These are phyloP conservation scores for Aspergillus vadensis DNA, from an alignment of 2,329 filamentous ascomycete genomes.

Conservation along the genomic window DNA sequence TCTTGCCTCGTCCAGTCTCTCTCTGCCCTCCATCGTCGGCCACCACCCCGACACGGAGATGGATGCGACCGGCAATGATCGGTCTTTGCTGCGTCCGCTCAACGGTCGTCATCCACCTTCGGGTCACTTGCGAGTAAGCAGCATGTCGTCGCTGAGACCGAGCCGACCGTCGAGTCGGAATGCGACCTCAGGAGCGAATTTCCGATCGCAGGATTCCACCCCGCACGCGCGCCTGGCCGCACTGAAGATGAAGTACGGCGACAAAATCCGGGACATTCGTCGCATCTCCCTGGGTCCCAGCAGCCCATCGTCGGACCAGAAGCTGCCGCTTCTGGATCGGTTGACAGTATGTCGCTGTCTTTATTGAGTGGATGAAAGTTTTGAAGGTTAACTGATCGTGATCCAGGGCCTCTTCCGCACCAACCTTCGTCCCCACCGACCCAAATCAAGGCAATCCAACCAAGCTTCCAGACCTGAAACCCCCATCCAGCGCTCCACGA, in stretches of 20 bases:
- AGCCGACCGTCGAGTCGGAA: neutral
- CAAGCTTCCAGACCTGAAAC: neutral
- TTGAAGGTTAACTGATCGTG: neutral
- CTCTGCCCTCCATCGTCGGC: slow-evolving; percentile 15
- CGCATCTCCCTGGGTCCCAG: neutral
- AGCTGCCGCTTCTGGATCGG: neutral
- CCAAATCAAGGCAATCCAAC: neutral
- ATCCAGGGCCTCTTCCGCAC: neutral
- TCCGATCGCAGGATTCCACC: neutral
- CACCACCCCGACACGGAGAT: neutral
- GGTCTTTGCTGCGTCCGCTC: neutral
- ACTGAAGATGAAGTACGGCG: slow-evolving; percentile 3
- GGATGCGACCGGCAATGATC: neutral
- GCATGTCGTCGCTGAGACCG: neutral
- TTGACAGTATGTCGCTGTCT: neutral
- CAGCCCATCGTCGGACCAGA: neutral
- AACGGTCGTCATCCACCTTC: neutral
- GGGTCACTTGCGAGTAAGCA: neutral
- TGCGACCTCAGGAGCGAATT: neutral
- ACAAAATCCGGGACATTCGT: slow-evolving; percentile 1
- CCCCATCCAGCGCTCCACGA: neutral
- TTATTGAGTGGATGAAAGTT: neutral
- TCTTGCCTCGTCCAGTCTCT: slow-evolving; percentile 15
- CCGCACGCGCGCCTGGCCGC: slow-evolving; percentile 7
- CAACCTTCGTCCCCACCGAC: neutral